Base-by-base conservation (phyloP, 2,329 filamentous ascomycete species). In the Talaromyces rugulosus region DNA sequence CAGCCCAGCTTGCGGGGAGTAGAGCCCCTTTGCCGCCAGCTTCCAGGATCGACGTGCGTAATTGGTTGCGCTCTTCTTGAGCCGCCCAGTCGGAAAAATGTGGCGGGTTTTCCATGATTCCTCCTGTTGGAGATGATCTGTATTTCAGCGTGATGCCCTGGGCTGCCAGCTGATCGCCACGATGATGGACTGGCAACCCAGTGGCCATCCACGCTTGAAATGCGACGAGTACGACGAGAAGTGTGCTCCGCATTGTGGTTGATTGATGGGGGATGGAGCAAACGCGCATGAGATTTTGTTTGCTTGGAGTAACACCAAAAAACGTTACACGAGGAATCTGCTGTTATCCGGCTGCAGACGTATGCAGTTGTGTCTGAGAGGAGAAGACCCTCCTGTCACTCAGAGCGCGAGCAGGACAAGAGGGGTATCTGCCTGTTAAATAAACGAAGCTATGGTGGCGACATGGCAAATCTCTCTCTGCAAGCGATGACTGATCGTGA, bases 181-280 rank as follows among this genome's bases (percentile, higher is more conserved):
- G 8, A 11, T 33, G 28, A 42, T 36, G 50, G 8, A 62, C 50
- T 18, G 60, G 60, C 7, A 62, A 36, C n/a, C 56, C 52, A 36
- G 42, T 31, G 11, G 50, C 51, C 31, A 44, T 23, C 54, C 56
- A 62, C 42, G 31, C 23, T 30, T 57, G 33, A 30, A 61, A 11
- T 18, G 51, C 36, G 56, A 58, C 27, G 23, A 58, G 51, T 12
- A 28, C 30, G 23, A 62, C 36, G 14, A 44, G 6, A 18, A 58
- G 23, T 30, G 18, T 42, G 40, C 28, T 50, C 34, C 54, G 44
- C 60, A 62, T 61, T 1, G 42, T 54, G 55, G 6, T n/a, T 18
- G n/a, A 23, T 47, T 47, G 18, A 5, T 7, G 23, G 23, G 23
- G 23, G 23, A 23, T 23, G 23, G 23, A 47, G 18, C n/a, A 47